Base-by-base conservation (phyloP, 352 stramenopile genomes). In the Globisporangium cylindrosporum region DNA sequence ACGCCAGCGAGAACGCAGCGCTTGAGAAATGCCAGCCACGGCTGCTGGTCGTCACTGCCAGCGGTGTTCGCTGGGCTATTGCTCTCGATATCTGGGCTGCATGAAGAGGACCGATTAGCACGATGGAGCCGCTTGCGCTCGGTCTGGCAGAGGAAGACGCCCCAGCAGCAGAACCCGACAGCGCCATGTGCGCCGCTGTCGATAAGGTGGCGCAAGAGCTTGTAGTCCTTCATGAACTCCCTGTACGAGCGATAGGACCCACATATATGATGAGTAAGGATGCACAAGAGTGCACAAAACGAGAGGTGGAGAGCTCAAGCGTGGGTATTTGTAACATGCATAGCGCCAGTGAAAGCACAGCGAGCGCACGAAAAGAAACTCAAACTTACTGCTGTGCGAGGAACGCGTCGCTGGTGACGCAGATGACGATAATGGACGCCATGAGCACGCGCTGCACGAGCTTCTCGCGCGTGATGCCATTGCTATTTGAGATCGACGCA, bases 161-260 rank as follows among this genome's bases (percentile, higher is more conserved):
- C 80, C 79, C 81, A 91, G 49, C 73, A 78, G 66, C 74, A 89
- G 68, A 86, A 87, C 0, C 73, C 74, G 4, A 93, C 81, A 22
- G 48, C 32, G 9, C 82, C 78, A 24, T 93, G 85, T 53, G 80
- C 83, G 18, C 54, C 67, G 59, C 77, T 91, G 72, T 93, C 85
- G n/a, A 90, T 69, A 10, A 92, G 38, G 49, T 91, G 82, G 6
- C 81, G 81, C 36, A 90, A 49, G 43, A 90, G 64, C 62, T 68
- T 73, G 64, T 70, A 73, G 62, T 83, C 64, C 22, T 68, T 34
- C 22, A 84, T 36, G 32, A 75, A 76, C 8, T 65, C 32, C 24
- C 73, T 84, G 57, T 61, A 32, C 5, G 24, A 14, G 12, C 56
- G 10, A 6, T 0, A 3, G 18, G 14, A 8, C 27, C 5, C 32